Evolutionary conservation across 176 grass and related monocot species (phyloP), one percentile per base, ranked within the genome.

Genomic region (Oryza brachyantha): DNA sequence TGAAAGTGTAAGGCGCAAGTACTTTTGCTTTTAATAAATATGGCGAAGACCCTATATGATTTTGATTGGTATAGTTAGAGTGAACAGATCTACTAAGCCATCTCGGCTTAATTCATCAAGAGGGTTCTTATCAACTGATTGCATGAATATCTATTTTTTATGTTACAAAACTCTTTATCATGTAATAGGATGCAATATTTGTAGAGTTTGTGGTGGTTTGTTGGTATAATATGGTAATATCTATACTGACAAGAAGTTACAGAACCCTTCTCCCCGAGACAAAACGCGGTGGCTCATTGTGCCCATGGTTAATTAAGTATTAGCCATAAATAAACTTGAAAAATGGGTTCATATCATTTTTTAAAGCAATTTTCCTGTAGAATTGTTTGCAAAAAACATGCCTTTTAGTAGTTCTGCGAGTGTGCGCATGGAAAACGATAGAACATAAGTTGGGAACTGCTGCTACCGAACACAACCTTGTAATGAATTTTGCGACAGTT

Each of bases 131-230:
- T 71, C 55, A 38, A 32, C 11, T 66, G 42, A 13, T 17, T 48
- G 16, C 14, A 24, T 9, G 10, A 32, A 27, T 21, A 61, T 40
- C 5, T 66, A 60, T 31, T 79, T 40, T 12, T 73, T 73, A 10
- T 79, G 69, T 32, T 62, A 2, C n/a, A 28, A 69, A 54, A 0
- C 24, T 74, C 7, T 52, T 19, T 13, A 7, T 50, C 61, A 8
- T 78, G 8, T 26, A 7, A 21, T 12, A 69, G 10, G 26, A 52
- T 78, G 29, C 24, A 40, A 36, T n/a, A 14, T 41, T 38, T 79
- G 38, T n/a, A 68, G 13, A 79, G 71, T 84, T 28, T 28, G 19
- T 62, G 10, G 40, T 88, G 61, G 17, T 22, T 40, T 79, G 12
- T 36, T 7, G 28, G 12, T 28, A 19, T 26, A 34, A 55, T 69